Evolutionary conservation across 2,329 filamentous ascomycete genomes (phyloP).

Genomic region (Apiospora saccharicola): DNA sequence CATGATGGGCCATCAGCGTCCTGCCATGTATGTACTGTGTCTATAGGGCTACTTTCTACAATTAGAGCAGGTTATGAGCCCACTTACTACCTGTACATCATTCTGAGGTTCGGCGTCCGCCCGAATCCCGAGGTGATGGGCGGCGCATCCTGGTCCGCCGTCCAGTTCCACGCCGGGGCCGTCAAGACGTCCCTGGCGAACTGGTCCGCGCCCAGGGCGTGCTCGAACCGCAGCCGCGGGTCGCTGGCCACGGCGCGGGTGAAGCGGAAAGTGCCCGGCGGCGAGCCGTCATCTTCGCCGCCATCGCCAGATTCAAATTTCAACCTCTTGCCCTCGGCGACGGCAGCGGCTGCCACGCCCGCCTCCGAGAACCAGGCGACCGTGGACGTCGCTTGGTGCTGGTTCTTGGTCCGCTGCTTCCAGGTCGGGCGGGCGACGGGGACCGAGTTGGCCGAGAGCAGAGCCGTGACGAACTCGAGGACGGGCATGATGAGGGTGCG

Average conservation of each 20-base stretch:
- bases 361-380: slow-evolving; percentile 49
- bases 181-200: slow-evolving; percentile 63
- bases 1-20: too few species aligned
- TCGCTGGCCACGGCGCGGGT: slow-evolving; percentile 59
- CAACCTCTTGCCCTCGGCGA: slow-evolving; percentile 27
- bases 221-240: slow-evolving; percentile 57
- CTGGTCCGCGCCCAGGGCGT: slow-evolving; percentile 57
- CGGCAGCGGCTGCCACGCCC: background rate
- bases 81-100: background rate
- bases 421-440: slow-evolving; percentile 55
- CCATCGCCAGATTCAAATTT: slow-evolving; percentile 30
- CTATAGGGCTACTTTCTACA: background rate
- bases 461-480: slow-evolving; percentile 68
- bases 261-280: slow-evolving; percentile 51
- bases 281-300: background rate
- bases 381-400: slow-evolving; percentile 36
- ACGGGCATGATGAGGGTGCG: slow-evolving; percentile 70
- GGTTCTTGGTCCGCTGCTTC: slow-evolving; percentile 47
- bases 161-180: slow-evolving; percentile 67
- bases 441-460: slow-evolving; percentile 57
- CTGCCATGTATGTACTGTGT: background rate
- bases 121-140: background rate
- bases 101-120: slow-evolving; percentile 2
- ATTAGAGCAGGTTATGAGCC: background rate
- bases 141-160: slow-evolving; percentile 51